A percentile compares a stretch with the other conserved stretches of the same genome.
These are phyloP conservation scores for Lactifluus subvellereus DNA, from an alignment of 768 basidiomycete genomes.

Conservation along the genomic window DNA sequence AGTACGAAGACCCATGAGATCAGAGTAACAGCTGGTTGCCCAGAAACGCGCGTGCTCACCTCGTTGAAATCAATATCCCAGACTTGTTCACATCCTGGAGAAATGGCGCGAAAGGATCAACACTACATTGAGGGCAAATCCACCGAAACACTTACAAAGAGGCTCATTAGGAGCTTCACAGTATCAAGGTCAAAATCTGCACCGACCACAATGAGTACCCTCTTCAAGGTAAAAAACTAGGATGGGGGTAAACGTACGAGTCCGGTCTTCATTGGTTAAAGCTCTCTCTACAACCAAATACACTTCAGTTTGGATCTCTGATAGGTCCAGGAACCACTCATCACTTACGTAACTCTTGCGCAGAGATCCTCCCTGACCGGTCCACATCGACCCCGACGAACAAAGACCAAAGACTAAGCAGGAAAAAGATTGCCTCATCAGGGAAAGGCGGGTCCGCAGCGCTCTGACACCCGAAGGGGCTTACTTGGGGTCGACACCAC, in stretches of 20 bases:
- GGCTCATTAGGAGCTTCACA: constrained; percentile 77
- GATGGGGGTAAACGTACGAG: constrained; percentile 44
- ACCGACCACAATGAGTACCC: not conserved
- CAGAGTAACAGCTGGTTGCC: constrained; percentile 18
- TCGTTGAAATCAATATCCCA: constrained; percentile 79
- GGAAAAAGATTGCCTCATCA: not conserved
- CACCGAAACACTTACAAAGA: constrained; percentile 53
- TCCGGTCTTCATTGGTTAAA: constrained; percentile 64
- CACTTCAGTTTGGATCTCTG: constrained; percentile 24
- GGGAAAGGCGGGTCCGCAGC: not conserved
- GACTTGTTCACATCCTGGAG: constrained; percentile 61
- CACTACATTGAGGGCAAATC: no score
- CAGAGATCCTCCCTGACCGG: constrained; percentile 60
- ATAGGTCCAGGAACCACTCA: not conserved
- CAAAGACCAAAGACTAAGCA: constrained; percentile 61
- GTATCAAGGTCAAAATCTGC: constrained; percentile 81
- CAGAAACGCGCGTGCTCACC: constrained; percentile 33
- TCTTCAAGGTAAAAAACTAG: not conserved
- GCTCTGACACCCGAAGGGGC: constrained; percentile 26
- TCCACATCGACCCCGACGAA: constrained; percentile 68
- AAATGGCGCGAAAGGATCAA: constrained; percentile 1
- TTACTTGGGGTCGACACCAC: constrained; percentile 72
- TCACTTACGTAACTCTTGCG: constrained; percentile 62
- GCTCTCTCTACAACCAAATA: constrained; percentile 36
- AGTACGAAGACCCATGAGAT: not conserved